These are phyloP conservation scores for Umbelopsis isabellina DNA, from an alignment of 192 early-diverging fungal genomes.

Conservation along the genomic window DNA sequence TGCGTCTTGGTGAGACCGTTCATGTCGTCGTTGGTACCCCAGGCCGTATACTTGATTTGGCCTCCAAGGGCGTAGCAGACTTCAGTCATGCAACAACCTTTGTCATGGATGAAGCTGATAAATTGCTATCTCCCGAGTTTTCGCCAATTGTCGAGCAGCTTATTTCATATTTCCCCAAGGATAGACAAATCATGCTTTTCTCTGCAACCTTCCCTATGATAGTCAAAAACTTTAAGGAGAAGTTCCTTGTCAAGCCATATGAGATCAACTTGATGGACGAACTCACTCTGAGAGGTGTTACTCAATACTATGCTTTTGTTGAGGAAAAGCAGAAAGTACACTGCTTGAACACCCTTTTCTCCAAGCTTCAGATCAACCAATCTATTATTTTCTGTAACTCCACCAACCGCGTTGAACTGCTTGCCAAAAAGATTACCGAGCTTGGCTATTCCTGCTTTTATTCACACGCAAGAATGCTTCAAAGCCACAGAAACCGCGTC, in stretches of 20 bases:
- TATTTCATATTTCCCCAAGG: constrained; percentile 83
- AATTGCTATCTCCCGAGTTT: constrained; percentile 97
- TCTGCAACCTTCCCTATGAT: constrained; percentile 98
- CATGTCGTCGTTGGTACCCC: constrained; percentile 98
- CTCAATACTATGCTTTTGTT: constrained; percentile 99
- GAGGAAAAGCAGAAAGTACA: constrained; percentile 99
- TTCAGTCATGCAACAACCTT: constrained; percentile 88
- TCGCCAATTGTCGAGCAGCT: constrained; percentile 98
- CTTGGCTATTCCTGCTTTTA: constrained; percentile 99
- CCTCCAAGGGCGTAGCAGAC: constrained; percentile 91
- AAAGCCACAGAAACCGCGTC: constrained; percentile 97
- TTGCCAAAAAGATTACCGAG: constrained; percentile 99
- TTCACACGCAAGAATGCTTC: constrained; percentile 98
- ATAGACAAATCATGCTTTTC: constrained; percentile 95
- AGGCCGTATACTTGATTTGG: constrained; percentile 95
- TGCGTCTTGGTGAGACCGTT: constrained; percentile 90
- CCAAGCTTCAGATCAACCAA: constrained; percentile 99
- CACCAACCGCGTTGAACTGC: constrained; percentile 95
- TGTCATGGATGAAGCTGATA: constrained; percentile 99
- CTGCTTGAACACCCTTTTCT: constrained; percentile 91
- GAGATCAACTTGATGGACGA: constrained; percentile 99
- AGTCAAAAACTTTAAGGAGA: constrained; percentile 98
- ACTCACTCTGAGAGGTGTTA: constrained; percentile 95
- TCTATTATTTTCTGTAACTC: constrained; percentile 99
- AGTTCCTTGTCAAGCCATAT: constrained; percentile 93